These are phyloP conservation scores for Xylona heveae DNA, from an alignment of 495 filamentous ascomycete species.

Conservation along the genomic window DNA sequence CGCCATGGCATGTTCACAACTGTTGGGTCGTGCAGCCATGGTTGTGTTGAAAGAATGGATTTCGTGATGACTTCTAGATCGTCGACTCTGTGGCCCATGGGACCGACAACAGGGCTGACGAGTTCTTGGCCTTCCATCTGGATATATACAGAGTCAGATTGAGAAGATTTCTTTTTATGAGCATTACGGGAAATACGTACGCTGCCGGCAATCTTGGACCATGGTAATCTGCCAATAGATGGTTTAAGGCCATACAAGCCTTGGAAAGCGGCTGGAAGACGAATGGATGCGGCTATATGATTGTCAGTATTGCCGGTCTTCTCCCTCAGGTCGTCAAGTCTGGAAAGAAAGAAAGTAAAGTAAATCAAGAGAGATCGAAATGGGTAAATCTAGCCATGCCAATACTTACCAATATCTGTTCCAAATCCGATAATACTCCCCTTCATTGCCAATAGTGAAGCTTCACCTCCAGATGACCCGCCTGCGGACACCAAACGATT, in stretches of 20 bases:
- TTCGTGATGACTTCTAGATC: slow-evolving; percentile 32
- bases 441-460: neutral
- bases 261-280: neutral
- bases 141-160: too few species aligned
- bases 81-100: slow-evolving; percentile 25
- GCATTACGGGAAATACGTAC: too few species aligned
- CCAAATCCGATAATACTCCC: neutral
- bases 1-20: neutral
- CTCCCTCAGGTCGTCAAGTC: too few species aligned
- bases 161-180: too few species aligned
- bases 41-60: slow-evolving; percentile 28
- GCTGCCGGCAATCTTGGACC: too few species aligned
- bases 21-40: slow-evolving; percentile 28
- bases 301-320: too few species aligned
- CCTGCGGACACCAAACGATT: neutral
- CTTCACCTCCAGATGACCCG: neutral
- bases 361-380: too few species aligned
- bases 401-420: neutral
- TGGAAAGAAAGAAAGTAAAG: too few species aligned
- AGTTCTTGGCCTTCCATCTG: too few species aligned
- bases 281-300: neutral
- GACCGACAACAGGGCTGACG: slow-evolving; percentile 39
- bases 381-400: too few species aligned
- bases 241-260: neutral
- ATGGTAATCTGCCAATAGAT: too few species aligned